Base-by-base conservation (phyloP, 148 eudicot genomes). In the Pharnaceum exiguum region DNA sequence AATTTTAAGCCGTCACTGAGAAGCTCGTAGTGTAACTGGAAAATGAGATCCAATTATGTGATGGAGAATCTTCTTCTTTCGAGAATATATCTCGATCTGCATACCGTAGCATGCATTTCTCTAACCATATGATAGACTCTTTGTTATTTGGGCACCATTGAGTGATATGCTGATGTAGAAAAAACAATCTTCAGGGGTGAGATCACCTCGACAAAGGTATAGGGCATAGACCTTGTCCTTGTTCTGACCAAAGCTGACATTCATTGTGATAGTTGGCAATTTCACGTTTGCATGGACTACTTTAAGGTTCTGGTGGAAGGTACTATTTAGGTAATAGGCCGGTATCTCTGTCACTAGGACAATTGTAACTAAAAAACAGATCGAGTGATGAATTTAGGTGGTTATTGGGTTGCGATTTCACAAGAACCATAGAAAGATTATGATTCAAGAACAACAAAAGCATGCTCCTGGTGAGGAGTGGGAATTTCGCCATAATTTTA, bases 41-140 rank as follows among this genome's bases (percentile, higher is more conserved):
- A 7, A 68, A 24, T 0, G 40, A 38, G 23, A 31, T 52, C 18
- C 39, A 51, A 43, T 32, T 2, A 0, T 21, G 3, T 13, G 43
- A 9, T 64, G 64, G 5, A 10, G 17, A 1, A 50, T 22, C 2
- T 30, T 59, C 65, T 51, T 23, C 5, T 37, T 53, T 0, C 52
- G 16, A 36, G 39, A 49, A 46, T 57, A 25, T 5, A 60, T 25
- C 11, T n/a, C 10, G 32, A n/a, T 60, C 60, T 10, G 69, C 30
- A 17, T 55, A 71, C 10, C 65, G 65, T 30, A 58, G 63, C 61
- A 71, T 40, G 49, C 75, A 64, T 11, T 63, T 22, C 5, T 36
- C 56, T 38, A 19, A 56, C 60, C 65, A 57, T 43, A 63, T 38
- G 10, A 56, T 38, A 1, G 68, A 63, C 26, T 45, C 33, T 5